These are phyloP conservation scores for Microdochium bolleyi DNA, from an alignment of 2,329 filamentous ascomycete genomes.

Conservation along the genomic window DNA sequence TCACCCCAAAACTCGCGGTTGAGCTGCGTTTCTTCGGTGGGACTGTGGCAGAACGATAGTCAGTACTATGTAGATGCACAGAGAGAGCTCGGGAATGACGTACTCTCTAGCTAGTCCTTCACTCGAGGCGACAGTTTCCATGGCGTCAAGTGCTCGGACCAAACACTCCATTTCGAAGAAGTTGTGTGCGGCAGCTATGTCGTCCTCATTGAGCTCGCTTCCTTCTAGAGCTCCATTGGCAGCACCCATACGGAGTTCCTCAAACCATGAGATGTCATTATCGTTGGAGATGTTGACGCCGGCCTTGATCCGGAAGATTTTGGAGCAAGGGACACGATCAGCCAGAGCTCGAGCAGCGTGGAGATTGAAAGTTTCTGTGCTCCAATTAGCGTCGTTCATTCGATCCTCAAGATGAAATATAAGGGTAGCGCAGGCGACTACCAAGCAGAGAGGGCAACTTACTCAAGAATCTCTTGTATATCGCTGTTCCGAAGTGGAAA, in stretches of 20 bases:
- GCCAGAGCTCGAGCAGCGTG: conserved; percentile 46
- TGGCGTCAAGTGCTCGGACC: conserved; percentile 54
- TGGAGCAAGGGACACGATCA: conserved; percentile 39
- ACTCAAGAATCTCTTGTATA: conserved; percentile 83
- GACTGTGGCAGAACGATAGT: conserved; percentile 10
- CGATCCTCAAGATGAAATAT: neutral
- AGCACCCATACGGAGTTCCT: conserved; percentile 14
- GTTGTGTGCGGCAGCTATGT: conserved; percentile 46
- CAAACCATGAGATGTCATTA: conserved; percentile 20
- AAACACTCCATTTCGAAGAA: conserved; percentile 64
- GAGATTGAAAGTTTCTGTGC: conserved; percentile 39
- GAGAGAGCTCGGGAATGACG: conserved; percentile 12
- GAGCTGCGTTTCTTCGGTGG: conserved; percentile 16
- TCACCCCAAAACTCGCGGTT: conserved; percentile 41
- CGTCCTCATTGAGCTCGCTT: conserved; percentile 26
- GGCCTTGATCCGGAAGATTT: conserved; percentile 32
- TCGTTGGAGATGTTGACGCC: conserved; percentile 23
- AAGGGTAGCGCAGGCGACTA: too few relatives aligned
- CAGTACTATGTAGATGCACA: neutral
- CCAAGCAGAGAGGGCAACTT: conserved; percentile 38
- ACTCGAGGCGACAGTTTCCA: conserved; percentile 58
- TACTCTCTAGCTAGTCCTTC: conserved; percentile 45
- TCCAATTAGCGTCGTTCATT: conserved; percentile 1
- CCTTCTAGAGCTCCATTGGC: conserved; percentile 18
- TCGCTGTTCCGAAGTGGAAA: conserved; percentile 57